phyloP scores from a whole-genome alignment of 208 protist species.

The Wallacemonas sp. region DNA sequence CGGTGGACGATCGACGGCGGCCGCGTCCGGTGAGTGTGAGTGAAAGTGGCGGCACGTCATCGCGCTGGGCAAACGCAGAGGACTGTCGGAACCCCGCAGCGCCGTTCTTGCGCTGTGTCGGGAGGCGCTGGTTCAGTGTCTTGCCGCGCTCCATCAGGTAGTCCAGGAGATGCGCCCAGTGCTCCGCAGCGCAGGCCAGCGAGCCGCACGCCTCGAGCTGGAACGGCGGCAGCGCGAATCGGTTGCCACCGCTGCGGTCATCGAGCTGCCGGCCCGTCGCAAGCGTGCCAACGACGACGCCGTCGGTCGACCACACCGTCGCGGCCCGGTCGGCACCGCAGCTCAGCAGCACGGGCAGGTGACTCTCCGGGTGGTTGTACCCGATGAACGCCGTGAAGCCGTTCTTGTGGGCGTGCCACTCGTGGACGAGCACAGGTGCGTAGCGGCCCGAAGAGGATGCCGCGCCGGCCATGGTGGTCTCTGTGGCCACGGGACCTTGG shows the following conservation, averaged over 20 bases:
- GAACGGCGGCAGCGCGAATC: slow-evolving; percentile 39
- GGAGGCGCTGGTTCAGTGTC: background rate
- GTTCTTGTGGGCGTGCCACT: slow-evolving; percentile 31
- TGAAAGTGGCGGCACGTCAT: slow-evolving; percentile 3
- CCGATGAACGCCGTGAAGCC: slow-evolving; percentile 35
- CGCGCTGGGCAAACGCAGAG: background rate
- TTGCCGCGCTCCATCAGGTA: slow-evolving; percentile 21
- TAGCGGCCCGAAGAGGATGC: background rate
- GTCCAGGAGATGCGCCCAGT: slow-evolving; percentile 28
- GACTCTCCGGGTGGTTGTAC: slow-evolving; percentile 20
- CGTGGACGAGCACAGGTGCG: slow-evolving; percentile 27
- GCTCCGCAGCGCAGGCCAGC: background rate
- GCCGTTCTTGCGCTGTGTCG: background rate
- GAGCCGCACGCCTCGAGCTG: slow-evolving; percentile 1
- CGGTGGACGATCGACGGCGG: background rate
- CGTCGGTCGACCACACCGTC: slow-evolving; percentile 47
- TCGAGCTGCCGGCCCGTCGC: slow-evolving; percentile 48
- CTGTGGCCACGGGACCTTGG: background rate
- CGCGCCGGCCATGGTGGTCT: background rate
- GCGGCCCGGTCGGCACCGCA: slow-evolving; percentile 28
- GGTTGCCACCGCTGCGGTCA: slow-evolving; percentile 29
- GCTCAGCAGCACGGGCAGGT: slow-evolving; percentile 38
- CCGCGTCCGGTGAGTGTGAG: slow-evolving; percentile 8
- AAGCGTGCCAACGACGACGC: slow-evolving; percentile 38
- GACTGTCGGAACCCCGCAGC: background rate